Percentiles rank a stretch among this genome's conserved stretches.
Conservation (phyloP, 139 green algal species). For the Auxenochlorella protothecoides region DNA sequence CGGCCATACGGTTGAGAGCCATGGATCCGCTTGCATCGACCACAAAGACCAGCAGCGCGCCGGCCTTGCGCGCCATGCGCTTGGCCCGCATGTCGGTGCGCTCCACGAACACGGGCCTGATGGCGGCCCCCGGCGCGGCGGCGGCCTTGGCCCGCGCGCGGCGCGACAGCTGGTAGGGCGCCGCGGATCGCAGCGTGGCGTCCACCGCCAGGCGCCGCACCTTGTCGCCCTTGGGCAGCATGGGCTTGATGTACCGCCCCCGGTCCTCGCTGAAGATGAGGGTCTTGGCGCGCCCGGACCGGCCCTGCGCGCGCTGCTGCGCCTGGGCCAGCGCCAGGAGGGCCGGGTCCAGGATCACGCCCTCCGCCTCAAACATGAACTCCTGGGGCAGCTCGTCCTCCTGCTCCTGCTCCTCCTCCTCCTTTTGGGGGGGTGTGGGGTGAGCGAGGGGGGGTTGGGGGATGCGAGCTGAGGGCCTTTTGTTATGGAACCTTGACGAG, state of each 20-base stretch:
- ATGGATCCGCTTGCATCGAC: constrained; percentile 86
- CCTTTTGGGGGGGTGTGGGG: neutral
- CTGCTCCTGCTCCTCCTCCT: constrained; percentile 25
- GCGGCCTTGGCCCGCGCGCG: constrained; percentile 16
- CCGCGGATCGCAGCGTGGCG: constrained; percentile 87
- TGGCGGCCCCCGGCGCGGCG: neutral
- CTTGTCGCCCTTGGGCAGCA: constrained; percentile 83
- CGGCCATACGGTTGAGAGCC: constrained; percentile 97
- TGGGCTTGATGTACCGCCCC: constrained; percentile 96
- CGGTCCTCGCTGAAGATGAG: constrained; percentile 94
- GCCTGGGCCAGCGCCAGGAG: constrained; percentile 88
- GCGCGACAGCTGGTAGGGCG: constrained; percentile 82
- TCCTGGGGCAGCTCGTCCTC: constrained; percentile 88
- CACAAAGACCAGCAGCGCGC: constrained; percentile 82
- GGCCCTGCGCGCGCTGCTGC: constrained; percentile 82
- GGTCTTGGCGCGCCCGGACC: constrained; percentile 84
- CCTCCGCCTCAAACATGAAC: constrained; percentile 97
- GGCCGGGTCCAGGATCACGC: constrained; percentile 81
- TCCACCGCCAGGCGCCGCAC: constrained; percentile 94
- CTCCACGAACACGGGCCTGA: constrained; percentile 84
- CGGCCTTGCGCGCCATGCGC: constrained; percentile 91
- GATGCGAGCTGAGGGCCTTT: neutral
- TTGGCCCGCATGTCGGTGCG: constrained; percentile 94
- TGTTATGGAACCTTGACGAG: constrained; percentile 4
- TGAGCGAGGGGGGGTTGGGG: neutral